These are phyloP conservation scores for Kwoniella shivajii DNA, from an alignment of 1,284 basidiomycete genomes.

Conservation along the genomic window DNA sequence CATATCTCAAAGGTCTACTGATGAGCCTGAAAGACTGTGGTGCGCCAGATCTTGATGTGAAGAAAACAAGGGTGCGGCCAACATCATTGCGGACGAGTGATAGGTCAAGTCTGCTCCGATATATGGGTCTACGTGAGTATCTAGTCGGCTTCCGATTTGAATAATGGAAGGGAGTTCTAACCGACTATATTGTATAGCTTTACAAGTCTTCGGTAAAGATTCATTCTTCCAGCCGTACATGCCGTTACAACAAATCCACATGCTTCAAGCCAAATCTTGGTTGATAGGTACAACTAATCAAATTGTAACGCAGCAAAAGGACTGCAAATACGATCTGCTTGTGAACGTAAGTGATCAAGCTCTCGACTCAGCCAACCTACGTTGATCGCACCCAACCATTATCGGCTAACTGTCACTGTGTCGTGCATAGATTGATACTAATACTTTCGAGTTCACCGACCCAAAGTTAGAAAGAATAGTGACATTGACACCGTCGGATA, in stretches of 20 bases:
- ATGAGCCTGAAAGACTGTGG: constrained; percentile 89
- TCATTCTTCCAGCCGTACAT: constrained; percentile 98
- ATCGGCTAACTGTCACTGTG: not conserved
- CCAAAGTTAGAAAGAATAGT: constrained; percentile 74
- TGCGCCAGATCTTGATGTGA: constrained; percentile 75
- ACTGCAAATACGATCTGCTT: constrained; percentile 77
- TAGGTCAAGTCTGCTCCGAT: constrained; percentile 84
- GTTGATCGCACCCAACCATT: not conserved
- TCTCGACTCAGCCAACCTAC: too few species aligned
- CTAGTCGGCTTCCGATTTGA: not conserved
- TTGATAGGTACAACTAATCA: constrained; percentile 88
- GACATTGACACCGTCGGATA: constrained; percentile 83
- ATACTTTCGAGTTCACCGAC: constrained; percentile 80
- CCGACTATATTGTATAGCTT: constrained; percentile 25
- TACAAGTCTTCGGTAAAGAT: constrained; percentile 76
- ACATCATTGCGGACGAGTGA: constrained; percentile 87
- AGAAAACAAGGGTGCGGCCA: constrained; percentile 63
- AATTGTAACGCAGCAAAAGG: constrained; percentile 91
- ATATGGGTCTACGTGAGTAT: constrained; percentile 83
- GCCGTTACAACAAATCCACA: constrained; percentile 91
- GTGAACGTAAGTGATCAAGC: constrained; percentile 75
- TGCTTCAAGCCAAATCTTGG: constrained; percentile 79
- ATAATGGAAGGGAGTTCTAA: not conserved
- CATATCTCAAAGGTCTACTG: constrained; percentile 64
- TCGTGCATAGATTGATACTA: constrained; percentile 70